These are phyloP conservation scores for Trichoderma oligosporum DNA, from an alignment of 2,329 filamentous ascomycete species.

Conservation along the genomic window DNA sequence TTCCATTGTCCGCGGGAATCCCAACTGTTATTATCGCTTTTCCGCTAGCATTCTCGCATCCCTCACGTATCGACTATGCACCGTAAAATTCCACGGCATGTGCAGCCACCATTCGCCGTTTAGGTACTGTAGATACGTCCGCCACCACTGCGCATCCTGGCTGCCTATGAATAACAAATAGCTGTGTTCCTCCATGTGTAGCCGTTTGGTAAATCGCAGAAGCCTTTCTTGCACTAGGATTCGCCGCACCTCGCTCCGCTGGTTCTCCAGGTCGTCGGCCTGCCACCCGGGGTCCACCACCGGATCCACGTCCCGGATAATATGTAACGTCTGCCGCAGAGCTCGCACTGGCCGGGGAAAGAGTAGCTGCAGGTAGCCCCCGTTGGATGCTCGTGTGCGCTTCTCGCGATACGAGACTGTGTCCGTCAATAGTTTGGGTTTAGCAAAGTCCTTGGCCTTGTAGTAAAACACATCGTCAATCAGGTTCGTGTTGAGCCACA, in stretches of 20 bases:
- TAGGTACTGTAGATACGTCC: conserved; percentile 26
- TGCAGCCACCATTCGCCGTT: conserved; percentile 30
- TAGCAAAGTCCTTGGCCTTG: conserved; percentile 30
- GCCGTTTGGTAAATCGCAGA: conserved; percentile 22
- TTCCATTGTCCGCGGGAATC: not conserved
- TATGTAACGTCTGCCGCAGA: conserved; percentile 28
- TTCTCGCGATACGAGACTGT: conserved; percentile 23
- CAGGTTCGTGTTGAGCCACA: conserved; percentile 31
- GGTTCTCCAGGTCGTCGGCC: conserved; percentile 26
- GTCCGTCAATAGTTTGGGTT: conserved; percentile 19
- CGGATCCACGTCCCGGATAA: conserved; percentile 28
- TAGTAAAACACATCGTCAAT: conserved; percentile 30
- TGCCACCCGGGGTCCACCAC: conserved; percentile 29
- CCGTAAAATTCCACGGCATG: conserved; percentile 27
- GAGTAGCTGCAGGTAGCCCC: conserved; percentile 24
- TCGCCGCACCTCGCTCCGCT: conserved; percentile 24
- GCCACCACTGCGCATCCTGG: conserved; percentile 29
- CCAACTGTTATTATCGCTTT: not conserved
- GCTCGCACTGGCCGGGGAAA: conserved; percentile 25
- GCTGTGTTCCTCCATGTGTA: conserved; percentile 25
- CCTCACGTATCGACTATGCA: conserved; percentile 20
- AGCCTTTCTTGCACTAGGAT: conserved; percentile 23
- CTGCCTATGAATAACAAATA: conserved; percentile 29
- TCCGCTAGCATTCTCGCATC: conserved; percentile 8
- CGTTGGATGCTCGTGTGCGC: conserved; percentile 23